Evolutionary conservation across 805 yeast species (phyloP), one percentile per base, ranked within the genome.

Genomic region (Spathaspora arborariae): DNA sequence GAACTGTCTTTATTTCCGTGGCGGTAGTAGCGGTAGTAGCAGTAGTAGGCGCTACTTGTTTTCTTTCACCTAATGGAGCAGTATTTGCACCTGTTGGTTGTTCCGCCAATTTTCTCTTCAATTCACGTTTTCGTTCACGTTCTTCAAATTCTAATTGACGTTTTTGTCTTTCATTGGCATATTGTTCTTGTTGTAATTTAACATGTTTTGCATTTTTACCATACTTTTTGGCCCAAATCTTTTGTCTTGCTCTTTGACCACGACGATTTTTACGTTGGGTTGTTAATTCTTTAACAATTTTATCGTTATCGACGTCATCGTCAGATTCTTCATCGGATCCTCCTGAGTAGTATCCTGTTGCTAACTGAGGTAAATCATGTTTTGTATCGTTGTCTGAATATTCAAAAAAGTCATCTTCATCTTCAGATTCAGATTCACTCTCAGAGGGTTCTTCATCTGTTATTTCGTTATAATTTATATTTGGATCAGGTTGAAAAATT

Each of bases 241-340:
- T 85, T 64, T 92, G 94, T 69, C 99, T 82, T 1, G 97, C 99
- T 50, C 98, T 77, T 70, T 94, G 99, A 20, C 99, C 99, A 64
- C 97, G 81, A 68, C 99, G 78, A 64, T 94, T 94, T 57, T 90
- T 89, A 52, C 92, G 78, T 16, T 74, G 75, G 22, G 78, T 59
- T 1, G 83, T 81, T 3, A 75, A 68, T 41, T 70, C 74, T 47
- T 81, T 77, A 5, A 81, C 81, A 8, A 76, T 70, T 41, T 70
- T 62, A 56, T 79, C 83, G 43, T 64, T 58, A 49, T 67, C 74
- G n/a, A 61, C 54, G 15, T 57, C 74, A 27, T 72, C 75, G 26
- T 64, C 70, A 41, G 64, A 70, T 38, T 79, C 84, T 13, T 76
- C 81, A 30, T 87, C 95, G 1, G 88, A 83, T 2, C 86, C 96